A percentile compares a stretch with the other conserved stretches of the same genome.
phyloP scores from a whole-genome alignment of 2,329 filamentous ascomycete species.

The Dothidotthia symphoricarpi region DNA sequence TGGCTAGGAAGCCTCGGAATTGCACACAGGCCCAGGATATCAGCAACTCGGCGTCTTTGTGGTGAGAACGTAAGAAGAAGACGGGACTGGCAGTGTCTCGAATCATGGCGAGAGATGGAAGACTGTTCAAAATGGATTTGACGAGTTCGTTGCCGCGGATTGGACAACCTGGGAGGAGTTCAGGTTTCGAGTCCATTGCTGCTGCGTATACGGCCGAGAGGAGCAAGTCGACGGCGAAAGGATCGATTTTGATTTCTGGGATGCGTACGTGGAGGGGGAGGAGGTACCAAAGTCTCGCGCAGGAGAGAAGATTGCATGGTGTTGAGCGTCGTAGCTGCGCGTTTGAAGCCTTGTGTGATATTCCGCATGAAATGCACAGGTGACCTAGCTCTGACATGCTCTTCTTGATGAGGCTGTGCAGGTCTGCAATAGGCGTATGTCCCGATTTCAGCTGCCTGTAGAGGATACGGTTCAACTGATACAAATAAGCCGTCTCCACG shows the following conservation, averaged over 20 bases:
- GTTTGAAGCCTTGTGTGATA: slow-evolving; percentile 11
- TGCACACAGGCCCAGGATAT: slow-evolving; percentile 33
- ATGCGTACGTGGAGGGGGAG: slow-evolving; percentile 29
- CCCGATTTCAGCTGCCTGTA: slow-evolving; percentile 12
- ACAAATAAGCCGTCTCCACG: slow-evolving; percentile 17
- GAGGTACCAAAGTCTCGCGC: slow-evolving; percentile 24
- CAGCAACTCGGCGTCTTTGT: slow-evolving; percentile 24
- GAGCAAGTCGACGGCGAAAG: slow-evolving; percentile 31
- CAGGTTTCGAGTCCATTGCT: slow-evolving; percentile 14
- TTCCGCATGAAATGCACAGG: slow-evolving; percentile 28
- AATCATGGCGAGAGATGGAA: slow-evolving; percentile 25
- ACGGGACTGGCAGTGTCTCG: slow-evolving; percentile 18
- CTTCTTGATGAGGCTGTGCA: slow-evolving; percentile 16
- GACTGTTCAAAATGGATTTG: slow-evolving; percentile 23
- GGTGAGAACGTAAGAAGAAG: slow-evolving; percentile 10
- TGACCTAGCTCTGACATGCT: slow-evolving; percentile 12
- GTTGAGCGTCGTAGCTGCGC: slow-evolving; percentile 23
- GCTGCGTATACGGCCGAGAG: slow-evolving; percentile 29
- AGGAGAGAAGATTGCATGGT: slow-evolving; percentile 20
- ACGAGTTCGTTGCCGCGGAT: slow-evolving; percentile 12
- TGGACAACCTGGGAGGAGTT: slow-evolving; percentile 33
- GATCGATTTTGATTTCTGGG: slow-evolving; percentile 32
- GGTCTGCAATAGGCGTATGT: slow-evolving; percentile 8
- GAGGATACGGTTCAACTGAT: slow-evolving; percentile 27
- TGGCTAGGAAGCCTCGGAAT: slow-evolving; percentile 31